phyloP scores from a whole-genome alignment of 768 basidiomycete genomes.

The Lactarius tabidus region DNA sequence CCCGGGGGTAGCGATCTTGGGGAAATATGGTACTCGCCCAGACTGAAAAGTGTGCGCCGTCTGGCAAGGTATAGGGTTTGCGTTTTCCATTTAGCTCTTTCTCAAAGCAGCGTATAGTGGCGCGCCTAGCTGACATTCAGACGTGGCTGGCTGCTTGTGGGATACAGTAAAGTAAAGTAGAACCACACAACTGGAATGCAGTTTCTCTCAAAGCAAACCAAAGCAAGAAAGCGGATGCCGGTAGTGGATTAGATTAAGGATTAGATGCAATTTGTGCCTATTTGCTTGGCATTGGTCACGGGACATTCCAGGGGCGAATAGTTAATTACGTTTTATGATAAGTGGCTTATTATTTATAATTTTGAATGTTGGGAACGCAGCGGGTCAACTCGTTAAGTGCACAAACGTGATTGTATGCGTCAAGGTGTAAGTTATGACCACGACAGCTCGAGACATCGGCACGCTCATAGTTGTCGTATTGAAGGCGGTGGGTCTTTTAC shows the following conservation, averaged over 20 bases:
- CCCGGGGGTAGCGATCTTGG: slow-evolving; percentile 48
- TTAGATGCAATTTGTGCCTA: too few species aligned
- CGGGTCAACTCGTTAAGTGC: not conserved
- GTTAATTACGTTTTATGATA: not conserved
- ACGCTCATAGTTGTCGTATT: slow-evolving; percentile 92
- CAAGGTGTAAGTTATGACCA: slow-evolving; percentile 42
- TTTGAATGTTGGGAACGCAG: not conserved
- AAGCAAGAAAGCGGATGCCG: too few species aligned
- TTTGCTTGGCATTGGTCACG: too few species aligned
- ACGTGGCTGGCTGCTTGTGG: too few species aligned
- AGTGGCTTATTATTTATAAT: not conserved
- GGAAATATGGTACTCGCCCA: not conserved
- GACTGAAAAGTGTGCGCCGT: not conserved
- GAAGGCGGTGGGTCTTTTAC: slow-evolving; percentile 70
- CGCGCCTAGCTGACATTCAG: slow-evolving; percentile 60
- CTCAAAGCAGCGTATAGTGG: too few species aligned
- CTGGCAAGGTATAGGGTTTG: slow-evolving; percentile 52
- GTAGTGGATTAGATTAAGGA: too few species aligned
- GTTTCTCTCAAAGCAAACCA: too few species aligned
- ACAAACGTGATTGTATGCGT: not conserved
- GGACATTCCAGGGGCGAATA: too few species aligned
- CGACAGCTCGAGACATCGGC: slow-evolving; percentile 72
- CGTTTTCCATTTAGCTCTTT: slow-evolving; percentile 38
- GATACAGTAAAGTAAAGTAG: too few species aligned
- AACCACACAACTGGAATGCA: too few species aligned